Evolutionary conservation across 2,329 filamentous ascomycete species (phyloP).

Genomic region (Colletotrichum aenigma): DNA sequence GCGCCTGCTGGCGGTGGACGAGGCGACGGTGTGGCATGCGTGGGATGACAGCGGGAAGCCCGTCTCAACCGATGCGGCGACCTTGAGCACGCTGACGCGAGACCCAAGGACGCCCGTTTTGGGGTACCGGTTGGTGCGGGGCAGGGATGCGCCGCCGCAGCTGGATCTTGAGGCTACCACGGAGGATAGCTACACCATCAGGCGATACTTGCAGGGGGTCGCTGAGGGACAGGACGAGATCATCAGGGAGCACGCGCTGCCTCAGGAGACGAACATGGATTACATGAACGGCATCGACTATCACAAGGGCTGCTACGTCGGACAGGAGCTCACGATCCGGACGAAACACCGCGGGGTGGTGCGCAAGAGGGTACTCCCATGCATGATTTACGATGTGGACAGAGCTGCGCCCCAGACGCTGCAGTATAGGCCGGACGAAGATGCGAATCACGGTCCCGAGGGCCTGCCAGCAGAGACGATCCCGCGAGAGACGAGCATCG

Average conservation of each 20-base stretch:
- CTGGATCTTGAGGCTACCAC: slow-evolving; percentile 50
- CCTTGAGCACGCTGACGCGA: slow-evolving; percentile 38
- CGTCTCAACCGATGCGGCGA: neutral
- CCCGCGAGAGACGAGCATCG: slow-evolving; percentile 53
- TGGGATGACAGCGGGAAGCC: slow-evolving; percentile 62
- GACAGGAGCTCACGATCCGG: slow-evolving; percentile 94
- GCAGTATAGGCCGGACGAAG: slow-evolving; percentile 47
- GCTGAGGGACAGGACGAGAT: slow-evolving; percentile 87
- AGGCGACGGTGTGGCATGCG: slow-evolving; percentile 72
- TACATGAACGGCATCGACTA: slow-evolving; percentile 87
- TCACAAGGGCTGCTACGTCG: slow-evolving; percentile 95
- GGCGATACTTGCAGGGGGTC: slow-evolving; percentile 80
- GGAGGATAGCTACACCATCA: slow-evolving; percentile 71
- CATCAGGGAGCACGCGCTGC: slow-evolving; percentile 70
- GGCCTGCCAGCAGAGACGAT: slow-evolving; percentile 38
- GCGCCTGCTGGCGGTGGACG: slow-evolving; percentile 66
- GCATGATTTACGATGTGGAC: slow-evolving; percentile 68
- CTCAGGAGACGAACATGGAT: slow-evolving; percentile 90
- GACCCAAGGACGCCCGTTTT: slow-evolving; percentile 62
- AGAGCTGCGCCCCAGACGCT: slow-evolving; percentile 42
- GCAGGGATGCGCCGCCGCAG: slow-evolving; percentile 32
- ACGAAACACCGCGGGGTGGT: slow-evolving; percentile 95
- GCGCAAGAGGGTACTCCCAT: slow-evolving; percentile 85
- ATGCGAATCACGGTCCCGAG: slow-evolving; percentile 26
- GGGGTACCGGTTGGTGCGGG: slow-evolving; percentile 53